phyloP scores from a whole-genome alignment of 805 yeast species.

The Wickerhamomyces bovis region DNA sequence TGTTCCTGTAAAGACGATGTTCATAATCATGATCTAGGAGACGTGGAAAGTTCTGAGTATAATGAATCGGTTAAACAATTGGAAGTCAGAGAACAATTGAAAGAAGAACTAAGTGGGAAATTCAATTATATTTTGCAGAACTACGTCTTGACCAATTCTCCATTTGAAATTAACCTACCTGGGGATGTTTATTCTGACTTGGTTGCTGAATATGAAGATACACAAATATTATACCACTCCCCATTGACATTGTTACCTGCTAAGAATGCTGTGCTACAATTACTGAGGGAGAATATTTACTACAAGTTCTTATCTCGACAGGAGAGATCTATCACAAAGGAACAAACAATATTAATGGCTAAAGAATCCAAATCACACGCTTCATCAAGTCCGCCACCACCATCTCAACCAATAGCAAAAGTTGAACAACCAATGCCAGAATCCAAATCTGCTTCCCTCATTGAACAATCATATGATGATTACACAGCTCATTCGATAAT shows the following conservation, averaged over 20 bases:
- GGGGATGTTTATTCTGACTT: conserved; percentile 28
- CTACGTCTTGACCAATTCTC: conserved; percentile 38
- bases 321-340: conserved; percentile 12
- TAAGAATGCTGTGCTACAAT: conserved; percentile 26
- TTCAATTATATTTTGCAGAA: conserved; percentile 34
- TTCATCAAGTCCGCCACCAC: not conserved
- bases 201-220: conserved; percentile 21
- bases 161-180: conserved; percentile 45
- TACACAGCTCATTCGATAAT: not conserved
- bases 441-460: not conserved
- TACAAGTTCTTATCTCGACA: conserved; percentile 23
- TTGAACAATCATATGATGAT: not conserved
- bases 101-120: conserved; percentile 23
- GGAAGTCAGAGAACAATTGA: conserved; percentile 16
- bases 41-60: conserved; percentile 7
- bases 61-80: conserved; percentile 14
- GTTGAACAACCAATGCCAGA: not conserved
- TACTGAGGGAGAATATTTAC: conserved; percentile 29
- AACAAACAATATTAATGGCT: conserved; percentile 1
- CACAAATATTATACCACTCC: conserved; percentile 26
- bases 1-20: conserved; percentile 13
- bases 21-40: conserved; percentile 3
- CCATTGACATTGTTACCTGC: conserved; percentile 27
- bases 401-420: not conserved
- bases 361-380: not conserved